phyloP scores from a whole-genome alignment of 2,329 filamentous ascomycete species.

The Amylocarpus encephaloides region DNA sequence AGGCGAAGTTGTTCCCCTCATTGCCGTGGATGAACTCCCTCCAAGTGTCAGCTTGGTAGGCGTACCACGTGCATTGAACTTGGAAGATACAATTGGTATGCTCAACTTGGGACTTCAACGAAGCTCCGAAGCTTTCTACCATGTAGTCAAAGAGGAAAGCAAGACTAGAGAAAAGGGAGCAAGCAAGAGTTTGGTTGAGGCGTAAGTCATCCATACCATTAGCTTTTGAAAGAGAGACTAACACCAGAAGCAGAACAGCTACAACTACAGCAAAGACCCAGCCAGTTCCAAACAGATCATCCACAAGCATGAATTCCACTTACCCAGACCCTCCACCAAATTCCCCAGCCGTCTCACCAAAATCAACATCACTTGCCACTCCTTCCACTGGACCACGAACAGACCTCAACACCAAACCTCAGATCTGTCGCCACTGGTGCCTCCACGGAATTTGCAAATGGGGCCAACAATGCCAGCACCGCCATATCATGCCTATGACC shows the following conservation, averaged over 20 bases:
- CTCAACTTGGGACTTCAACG: conserved; percentile 25
- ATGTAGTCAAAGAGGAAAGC: conserved; percentile 6
- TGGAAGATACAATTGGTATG: conserved; percentile 26
- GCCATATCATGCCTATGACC: conserved; percentile 43
- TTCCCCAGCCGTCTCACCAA: neutral
- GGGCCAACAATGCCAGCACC: conserved; percentile 38
- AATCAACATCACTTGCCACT: neutral
- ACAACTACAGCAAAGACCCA: neutral
- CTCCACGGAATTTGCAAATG: conserved; percentile 42
- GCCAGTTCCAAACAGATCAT: too few relatives aligned
- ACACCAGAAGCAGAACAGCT: neutral
- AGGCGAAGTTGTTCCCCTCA: conserved; percentile 44
- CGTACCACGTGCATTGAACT: conserved; percentile 33
- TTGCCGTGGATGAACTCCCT: conserved; percentile 48
- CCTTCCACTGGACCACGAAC: neutral
- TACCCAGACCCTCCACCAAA: neutral
- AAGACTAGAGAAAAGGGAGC: neutral
- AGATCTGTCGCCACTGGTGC: conserved; percentile 43
- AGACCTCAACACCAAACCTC: neutral
- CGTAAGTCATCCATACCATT: neutral
- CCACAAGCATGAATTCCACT: too few relatives aligned
- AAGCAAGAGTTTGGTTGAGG: conserved; percentile 1
- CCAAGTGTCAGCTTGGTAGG: conserved; percentile 30
- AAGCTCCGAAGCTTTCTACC: conserved; percentile 16
- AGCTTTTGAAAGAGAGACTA: neutral